Base-by-base conservation (phyloP, 2,329 filamentous ascomycete species). In the Penicillium sp. region DNA sequence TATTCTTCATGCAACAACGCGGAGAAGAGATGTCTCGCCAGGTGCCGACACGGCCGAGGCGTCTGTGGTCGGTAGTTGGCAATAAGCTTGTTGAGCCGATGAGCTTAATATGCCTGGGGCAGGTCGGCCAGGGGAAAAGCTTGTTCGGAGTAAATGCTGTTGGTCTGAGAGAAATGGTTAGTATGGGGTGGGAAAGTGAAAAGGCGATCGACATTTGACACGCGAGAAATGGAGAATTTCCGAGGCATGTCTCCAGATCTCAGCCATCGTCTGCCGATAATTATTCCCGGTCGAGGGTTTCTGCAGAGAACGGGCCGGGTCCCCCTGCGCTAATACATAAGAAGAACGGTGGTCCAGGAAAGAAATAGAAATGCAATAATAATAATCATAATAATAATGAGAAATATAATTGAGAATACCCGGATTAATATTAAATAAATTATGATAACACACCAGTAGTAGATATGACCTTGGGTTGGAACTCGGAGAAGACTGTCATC, bases 181-280 rank as follows among this genome's bases (percentile, higher is more conserved):
- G 9, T 38, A 9, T 38, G 35, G 9, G 35, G 35, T 4, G 35
- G 35, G 13, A 41, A 15, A 15, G 35, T 15, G 15, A n/a, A 53
- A 23, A 19, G n/a, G 30, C 3, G 31, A 35, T 53, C 31, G 21
- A n/a, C 31, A 53, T 15, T 44, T 44, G 19, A 35, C 29, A 49
- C 21, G 29, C n/a, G 13, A 8, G 31, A 48, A 23, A 13, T 5
- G 38, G 21, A 7, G 45, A 15, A n/a, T 15, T 26, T 21, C 53
- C 59, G 59, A 61, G 59, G 48, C 41, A 19, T 23, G 30, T 13
- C 19, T n/a, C 23, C 17, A 17, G 9, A 21, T 7, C 29, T 15
- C 7, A 31, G 41, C 29, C 19, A n/a, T 48, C 30, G 29, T 51
- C 29, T 61, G 59, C 59, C 53, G 59, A 57, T 41, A 29, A 21